Evolutionary conservation across 2,329 filamentous ascomycete species (phyloP).

Genomic region (Cercospora canescens): DNA sequence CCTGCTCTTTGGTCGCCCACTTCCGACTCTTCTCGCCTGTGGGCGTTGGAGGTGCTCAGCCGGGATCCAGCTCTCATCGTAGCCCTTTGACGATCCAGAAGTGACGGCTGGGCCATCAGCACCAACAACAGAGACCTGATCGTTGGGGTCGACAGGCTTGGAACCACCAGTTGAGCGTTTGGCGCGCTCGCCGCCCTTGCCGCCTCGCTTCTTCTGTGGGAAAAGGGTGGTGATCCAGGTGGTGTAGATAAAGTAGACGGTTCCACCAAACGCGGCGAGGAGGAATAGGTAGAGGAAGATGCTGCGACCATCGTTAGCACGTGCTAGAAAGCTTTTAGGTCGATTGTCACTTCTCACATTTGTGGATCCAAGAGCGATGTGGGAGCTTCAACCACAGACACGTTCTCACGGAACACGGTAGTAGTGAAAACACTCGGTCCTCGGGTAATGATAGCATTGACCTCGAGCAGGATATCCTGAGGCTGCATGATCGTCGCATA

Average conservation of each 20-base stretch:
- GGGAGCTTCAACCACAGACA: conserved; percentile 85
- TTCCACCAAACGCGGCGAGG: conserved; percentile 72
- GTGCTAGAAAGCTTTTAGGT: neutral
- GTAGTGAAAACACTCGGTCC: conserved; percentile 73
- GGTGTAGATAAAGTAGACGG: conserved; percentile 95
- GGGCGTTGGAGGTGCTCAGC: conserved; percentile 86
- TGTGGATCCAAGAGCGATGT: conserved; percentile 92
- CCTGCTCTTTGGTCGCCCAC: conserved; percentile 46
- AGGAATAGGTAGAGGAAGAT: conserved; percentile 98
- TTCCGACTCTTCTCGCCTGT: conserved; percentile 63
- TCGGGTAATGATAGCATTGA: conserved; percentile 73
- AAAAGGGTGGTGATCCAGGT: conserved; percentile 97
- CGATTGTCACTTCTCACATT: conserved; percentile 64
- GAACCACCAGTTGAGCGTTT: conserved; percentile 61
- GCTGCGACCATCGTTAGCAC: conserved; percentile 49
- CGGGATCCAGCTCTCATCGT: conserved; percentile 94
- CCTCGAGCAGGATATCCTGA: conserved; percentile 77
- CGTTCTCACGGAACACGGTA: conserved; percentile 76
- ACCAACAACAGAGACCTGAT: conserved; percentile 64
- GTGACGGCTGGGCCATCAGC: conserved; percentile 70
- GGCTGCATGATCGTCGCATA: conserved; percentile 92
- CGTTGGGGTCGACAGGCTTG: conserved; percentile 66
- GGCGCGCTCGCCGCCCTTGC: conserved; percentile 65
- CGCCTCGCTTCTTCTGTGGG: conserved; percentile 70
- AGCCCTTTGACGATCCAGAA: conserved; percentile 66